Conservation (phyloP, 164 flowering plant species). For the Magnolia sinica region DNA sequence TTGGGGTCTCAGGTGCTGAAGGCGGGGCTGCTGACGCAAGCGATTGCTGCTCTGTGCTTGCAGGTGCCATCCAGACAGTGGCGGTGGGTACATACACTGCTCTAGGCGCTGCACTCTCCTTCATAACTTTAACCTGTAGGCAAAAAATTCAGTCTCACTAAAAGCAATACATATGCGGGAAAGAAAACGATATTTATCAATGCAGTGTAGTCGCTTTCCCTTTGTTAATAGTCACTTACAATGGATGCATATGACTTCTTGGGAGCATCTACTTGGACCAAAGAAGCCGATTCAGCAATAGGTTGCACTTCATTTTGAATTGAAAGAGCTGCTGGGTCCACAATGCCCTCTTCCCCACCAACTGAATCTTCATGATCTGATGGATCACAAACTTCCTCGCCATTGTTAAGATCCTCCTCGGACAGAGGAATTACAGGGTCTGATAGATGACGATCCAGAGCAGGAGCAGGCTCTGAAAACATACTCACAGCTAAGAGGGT, state of each 20-base stretch:
- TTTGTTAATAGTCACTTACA: conserved; percentile 30
- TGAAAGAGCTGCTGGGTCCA: conserved; percentile 21
- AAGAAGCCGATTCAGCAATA: conserved; percentile 29
- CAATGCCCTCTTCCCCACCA: conserved; percentile 19
- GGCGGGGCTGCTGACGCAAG: conserved; percentile 22
- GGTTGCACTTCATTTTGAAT: conserved; percentile 26
- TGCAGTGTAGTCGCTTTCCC: background rate
- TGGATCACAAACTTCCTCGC: conserved; percentile 39
- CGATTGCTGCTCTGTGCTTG: conserved; percentile 32
- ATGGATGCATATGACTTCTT: conserved; percentile 82
- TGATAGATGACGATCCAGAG: conserved; percentile 28
- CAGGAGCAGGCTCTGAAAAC: conserved; percentile 30
- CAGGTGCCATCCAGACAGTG: conserved; percentile 24
- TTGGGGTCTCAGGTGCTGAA: conserved; percentile 36
- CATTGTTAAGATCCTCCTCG: conserved; percentile 34
- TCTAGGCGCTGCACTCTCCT: conserved; percentile 29
- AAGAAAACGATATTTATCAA: background rate
- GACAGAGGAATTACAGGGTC: conserved; percentile 22
- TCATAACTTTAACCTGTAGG: conserved; percentile 39
- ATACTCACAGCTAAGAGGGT: background rate
- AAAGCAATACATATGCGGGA: conserved; percentile 1
- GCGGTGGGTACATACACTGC: conserved; percentile 43
- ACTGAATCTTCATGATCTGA: conserved; percentile 28
- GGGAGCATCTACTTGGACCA: conserved; percentile 47
- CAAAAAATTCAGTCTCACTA: background rate